phyloP scores from a whole-genome alignment of 345 rosid genomes.

The Eucalyptus pauciflora region DNA sequence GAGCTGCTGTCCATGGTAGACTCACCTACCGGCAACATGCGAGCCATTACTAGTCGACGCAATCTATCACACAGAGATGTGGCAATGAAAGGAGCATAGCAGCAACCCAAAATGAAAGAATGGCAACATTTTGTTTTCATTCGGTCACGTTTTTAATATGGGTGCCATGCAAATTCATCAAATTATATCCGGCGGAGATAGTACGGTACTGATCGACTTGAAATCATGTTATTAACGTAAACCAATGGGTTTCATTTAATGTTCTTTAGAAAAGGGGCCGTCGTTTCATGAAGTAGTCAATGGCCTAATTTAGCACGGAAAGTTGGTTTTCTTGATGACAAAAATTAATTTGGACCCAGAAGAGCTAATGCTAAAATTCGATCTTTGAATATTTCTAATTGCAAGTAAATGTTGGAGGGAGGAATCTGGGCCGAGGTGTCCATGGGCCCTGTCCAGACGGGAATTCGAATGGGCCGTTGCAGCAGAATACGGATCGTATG shows the following conservation, averaged over 20 bases:
- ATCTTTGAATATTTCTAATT: not conserved
- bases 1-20: not conserved
- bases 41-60: not conserved
- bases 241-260: not conserved
- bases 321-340: not conserved
- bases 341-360: not conserved
- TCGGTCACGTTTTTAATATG: not conserved
- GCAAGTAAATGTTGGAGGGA: not conserved
- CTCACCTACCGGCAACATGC: not conserved
- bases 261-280: not conserved
- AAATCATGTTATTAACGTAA: not conserved
- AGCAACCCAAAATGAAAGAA: not conserved
- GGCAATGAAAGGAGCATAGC: not conserved
- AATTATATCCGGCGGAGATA: not conserved
- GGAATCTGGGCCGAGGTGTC: not conserved
- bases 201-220: fast-evolving
- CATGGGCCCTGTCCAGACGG: not conserved
- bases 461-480: not conserved
- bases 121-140: not conserved
- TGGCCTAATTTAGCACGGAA: not conserved
- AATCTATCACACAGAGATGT: not conserved
- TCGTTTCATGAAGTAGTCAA: not conserved
- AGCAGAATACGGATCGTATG: not conserved
- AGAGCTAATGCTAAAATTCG: not conserved
- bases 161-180: not conserved